A percentile compares a stretch with the other conserved stretches of the same genome.
phyloP scores from a whole-genome alignment of 441 rosid species.

The Populus hybrid region DNA sequence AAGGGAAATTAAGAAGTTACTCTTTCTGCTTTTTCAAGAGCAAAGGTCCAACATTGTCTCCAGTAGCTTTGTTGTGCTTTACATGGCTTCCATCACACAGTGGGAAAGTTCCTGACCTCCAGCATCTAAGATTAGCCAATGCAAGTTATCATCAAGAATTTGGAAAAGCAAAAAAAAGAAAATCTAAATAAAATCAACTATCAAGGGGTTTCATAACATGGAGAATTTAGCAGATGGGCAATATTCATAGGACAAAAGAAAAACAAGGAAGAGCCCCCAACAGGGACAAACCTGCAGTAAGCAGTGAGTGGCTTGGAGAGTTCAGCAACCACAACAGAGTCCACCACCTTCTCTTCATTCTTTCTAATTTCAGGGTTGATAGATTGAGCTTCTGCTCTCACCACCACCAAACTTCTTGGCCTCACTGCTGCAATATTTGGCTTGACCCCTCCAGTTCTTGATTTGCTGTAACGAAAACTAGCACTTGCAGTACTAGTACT shows the following conservation, averaged over 20 bases:
- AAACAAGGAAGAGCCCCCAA: background rate
- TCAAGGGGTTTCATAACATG: background rate
- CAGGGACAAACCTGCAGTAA: conserved; percentile 64
- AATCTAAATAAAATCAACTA: background rate
- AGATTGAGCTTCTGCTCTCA: conserved; percentile 60
- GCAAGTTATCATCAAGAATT: conserved; percentile 1
- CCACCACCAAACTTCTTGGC: conserved; percentile 44
- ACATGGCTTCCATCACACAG: conserved; percentile 86
- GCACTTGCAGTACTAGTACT: conserved; percentile 18
- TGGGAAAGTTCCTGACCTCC: conserved; percentile 91
- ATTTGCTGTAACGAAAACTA: conserved; percentile 32
- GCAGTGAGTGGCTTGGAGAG: conserved; percentile 82
- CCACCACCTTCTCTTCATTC: conserved; percentile 85
- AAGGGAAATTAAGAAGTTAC: background rate
- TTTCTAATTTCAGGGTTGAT: conserved; percentile 79
- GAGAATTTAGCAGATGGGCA: no score
- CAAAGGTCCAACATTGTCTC: conserved; percentile 94
- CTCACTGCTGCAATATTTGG: conserved; percentile 14
- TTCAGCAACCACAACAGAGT: conserved; percentile 62
- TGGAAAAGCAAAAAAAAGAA: background rate
- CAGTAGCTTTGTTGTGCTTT: conserved; percentile 92
- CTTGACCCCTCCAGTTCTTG: conserved; percentile 24
- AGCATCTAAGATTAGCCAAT: conserved; percentile 48
- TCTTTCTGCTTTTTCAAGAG: conserved; percentile 66
- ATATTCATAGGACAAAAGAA: background rate